Evolutionary conservation across 352 stramenopile species (phyloP).

Genomic region (Thraustochytrium sp.): DNA sequence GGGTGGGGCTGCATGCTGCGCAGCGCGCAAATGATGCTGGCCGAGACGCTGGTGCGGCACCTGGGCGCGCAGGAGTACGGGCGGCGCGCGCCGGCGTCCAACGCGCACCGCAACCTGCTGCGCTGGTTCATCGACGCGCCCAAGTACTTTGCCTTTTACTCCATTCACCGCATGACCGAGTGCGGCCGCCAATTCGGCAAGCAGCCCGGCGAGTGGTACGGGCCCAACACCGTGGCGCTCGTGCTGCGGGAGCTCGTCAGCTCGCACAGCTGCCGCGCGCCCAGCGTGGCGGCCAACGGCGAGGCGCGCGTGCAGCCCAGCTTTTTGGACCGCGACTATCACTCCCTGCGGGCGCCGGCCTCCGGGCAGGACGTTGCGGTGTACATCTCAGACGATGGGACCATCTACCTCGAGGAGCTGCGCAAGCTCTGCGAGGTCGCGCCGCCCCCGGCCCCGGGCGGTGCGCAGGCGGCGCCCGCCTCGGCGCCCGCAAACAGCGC

Average conservation of each 20-base stretch:
- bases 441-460: neutral
- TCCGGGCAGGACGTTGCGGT: constrained; percentile 25
- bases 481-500: neutral
- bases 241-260: constrained; percentile 78
- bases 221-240: constrained; percentile 74
- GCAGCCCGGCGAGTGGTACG: constrained; percentile 83
- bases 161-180: constrained; percentile 82
- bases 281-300: constrained; percentile 61
- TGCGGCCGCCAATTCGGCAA: constrained; percentile 80
- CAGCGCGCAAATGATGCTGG: constrained; percentile 87
- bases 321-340: constrained; percentile 52
- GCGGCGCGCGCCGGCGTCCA: neutral
- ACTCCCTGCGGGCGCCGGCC: constrained; percentile 50
- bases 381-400: constrained; percentile 2
- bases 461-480: neutral
- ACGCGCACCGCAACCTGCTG: constrained; percentile 58
- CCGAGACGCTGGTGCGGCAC: constrained; percentile 73
- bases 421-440: constrained; percentile 5
- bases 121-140: constrained; percentile 75
- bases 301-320: constrained; percentile 68
- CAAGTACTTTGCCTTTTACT: constrained; percentile 64
- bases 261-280: constrained; percentile 58
- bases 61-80: constrained; percentile 41
- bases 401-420: constrained; percentile 32
- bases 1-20: constrained; percentile 94